phyloP scores from a whole-genome alignment of 2,329 filamentous ascomycete species.

The Gliomastix tumulicola region DNA sequence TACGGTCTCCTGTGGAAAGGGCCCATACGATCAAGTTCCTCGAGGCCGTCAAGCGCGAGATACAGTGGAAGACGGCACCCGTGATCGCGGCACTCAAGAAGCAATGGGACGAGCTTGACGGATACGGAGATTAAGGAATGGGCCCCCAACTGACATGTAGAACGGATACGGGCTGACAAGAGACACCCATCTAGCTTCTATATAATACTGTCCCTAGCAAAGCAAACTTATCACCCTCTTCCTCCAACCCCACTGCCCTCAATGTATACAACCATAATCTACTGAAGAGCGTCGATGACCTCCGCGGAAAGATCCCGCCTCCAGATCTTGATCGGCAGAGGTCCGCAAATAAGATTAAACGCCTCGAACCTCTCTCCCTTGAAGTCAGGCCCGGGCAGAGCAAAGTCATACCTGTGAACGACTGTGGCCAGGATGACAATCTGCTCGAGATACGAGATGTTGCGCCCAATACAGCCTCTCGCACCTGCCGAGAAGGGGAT shows the following conservation, averaged over 20 bases:
- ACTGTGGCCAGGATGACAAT: slow-evolving; percentile 32
- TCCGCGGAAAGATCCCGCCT: not conserved
- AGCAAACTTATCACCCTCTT: not conserved
- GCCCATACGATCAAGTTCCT: not conserved
- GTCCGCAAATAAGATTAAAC: not conserved
- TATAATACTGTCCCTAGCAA: not conserved
- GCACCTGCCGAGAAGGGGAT: slow-evolving; percentile 31
- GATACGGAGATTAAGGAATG: not conserved
- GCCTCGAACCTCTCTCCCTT: slow-evolving; percentile 7
- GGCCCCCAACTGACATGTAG: no score
- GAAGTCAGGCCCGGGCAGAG: slow-evolving; percentile 10
- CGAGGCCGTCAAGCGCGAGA: not conserved
- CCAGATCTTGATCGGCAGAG: slow-evolving; percentile 1
- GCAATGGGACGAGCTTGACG: not conserved
- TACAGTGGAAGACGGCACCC: not conserved
- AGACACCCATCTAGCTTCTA: no score
- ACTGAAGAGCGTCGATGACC: not conserved
- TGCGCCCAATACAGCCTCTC: slow-evolving; percentile 32
- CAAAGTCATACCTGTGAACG: slow-evolving; percentile 33
- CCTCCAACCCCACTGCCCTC: not conserved
- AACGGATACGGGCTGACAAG: no score
- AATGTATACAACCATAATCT: not conserved
- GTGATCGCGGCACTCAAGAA: not conserved
- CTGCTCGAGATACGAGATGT: slow-evolving; percentile 36
- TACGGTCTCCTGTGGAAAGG: not conserved